Percentiles rank a stretch among this genome's conserved stretches.
Evolutionary conservation across 208 protist species (phyloP).

Genomic region (Lotmaria passim): DNA sequence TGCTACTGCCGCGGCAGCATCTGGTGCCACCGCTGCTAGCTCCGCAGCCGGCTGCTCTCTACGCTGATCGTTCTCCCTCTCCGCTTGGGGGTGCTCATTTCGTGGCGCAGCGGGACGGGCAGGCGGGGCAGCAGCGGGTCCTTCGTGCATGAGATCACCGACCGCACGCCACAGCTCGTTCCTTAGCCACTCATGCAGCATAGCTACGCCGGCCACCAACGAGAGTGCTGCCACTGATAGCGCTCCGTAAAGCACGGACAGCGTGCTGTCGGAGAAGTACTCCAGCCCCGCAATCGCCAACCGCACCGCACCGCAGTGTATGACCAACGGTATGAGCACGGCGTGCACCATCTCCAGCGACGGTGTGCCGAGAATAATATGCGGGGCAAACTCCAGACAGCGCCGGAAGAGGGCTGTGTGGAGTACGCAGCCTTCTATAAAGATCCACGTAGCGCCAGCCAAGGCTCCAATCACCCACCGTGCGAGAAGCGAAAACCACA

Average conservation of each 20-base stretch:
- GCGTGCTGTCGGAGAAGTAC: slow-evolving; percentile 6
- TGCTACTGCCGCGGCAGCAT: too few species aligned
- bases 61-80: too few species aligned
- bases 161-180: not conserved
- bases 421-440: slow-evolving; percentile 14
- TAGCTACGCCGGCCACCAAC: not conserved
- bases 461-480: slow-evolving; percentile 20
- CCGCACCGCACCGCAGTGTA: slow-evolving; percentile 22
- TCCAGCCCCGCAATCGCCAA: slow-evolving; percentile 10
- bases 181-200: not conserved
- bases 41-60: too few species aligned
- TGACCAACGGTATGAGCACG: slow-evolving; percentile 15
- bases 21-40: too few species aligned
- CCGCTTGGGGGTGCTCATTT: too few species aligned
- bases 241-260: not conserved
- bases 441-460: slow-evolving; percentile 5
- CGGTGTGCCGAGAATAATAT: slow-evolving; percentile 1
- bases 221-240: not conserved
- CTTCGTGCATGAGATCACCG: not conserved
- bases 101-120: too few species aligned
- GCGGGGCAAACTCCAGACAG: slow-evolving; percentile 22
- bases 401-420: slow-evolving; percentile 29
- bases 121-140: too few species aligned
- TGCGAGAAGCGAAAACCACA: slow-evolving; percentile 25
- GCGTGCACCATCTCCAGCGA: slow-evolving; percentile 21